Evolutionary conservation across 345 rosid genomes (phyloP), one percentile per base, ranked within the genome.

Genomic region (Populus nigra): DNA sequence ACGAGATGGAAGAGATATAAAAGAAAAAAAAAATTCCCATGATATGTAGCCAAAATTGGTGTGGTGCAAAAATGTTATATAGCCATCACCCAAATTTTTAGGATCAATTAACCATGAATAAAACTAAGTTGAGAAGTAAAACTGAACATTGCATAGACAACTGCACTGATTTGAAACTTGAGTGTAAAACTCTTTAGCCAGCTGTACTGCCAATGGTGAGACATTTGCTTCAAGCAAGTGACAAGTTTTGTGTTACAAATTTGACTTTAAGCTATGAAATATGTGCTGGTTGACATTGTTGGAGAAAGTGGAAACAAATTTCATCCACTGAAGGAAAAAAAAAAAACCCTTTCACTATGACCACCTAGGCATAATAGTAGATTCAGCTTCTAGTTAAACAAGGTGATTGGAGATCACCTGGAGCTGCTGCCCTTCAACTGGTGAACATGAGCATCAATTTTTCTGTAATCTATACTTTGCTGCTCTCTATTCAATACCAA

Each of bases 341-440:
- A 57, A 31, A 31, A 31, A 31, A 31, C 10, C 39, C 69, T 27
- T 65, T 2, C 69, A 22, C 18, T 17, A 1, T 16, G 69, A 17
- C 22, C 41, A 31, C 35, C 39, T 31, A 16, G 0, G 12, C 17
- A n/a, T 65, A 12, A 5, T 33, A 31, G 69, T 65, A 65, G 73
- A 69, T 12, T 45, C 5, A 39, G 50, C 5, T 39, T 25, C 33
- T 43, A 15, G 20, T 33, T 43, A 23, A 59, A 59, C 65, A 59
- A 23, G 65, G 65, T 59, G 65, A 59, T n/a, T 59, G 12, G 25
- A n/a, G 25, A 59, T 59, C 59, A 87, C 91, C 91, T 89, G 66
- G 91, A 89, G 82, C 91, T 89, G 85, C 91, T 89, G 13, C 91
- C 91, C 77, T 89, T 89, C 66, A 89, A 77, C 79, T 87, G 92